phyloP scores from a whole-genome alignment of 805 yeast genomes.

The Candida parachauliodes region DNA sequence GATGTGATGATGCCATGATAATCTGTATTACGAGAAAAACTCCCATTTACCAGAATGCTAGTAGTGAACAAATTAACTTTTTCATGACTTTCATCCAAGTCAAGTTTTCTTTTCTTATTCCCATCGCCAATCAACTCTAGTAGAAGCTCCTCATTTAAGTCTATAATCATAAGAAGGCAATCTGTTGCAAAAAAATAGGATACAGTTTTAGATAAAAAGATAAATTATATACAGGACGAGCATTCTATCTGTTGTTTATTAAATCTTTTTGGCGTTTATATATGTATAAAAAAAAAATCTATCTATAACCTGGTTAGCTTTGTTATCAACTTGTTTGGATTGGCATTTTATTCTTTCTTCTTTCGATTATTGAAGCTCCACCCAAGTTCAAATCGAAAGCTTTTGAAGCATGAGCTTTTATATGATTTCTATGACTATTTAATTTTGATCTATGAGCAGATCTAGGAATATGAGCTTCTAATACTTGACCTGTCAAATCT shows the following conservation, averaged over 20 bases:
- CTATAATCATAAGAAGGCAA: not conserved
- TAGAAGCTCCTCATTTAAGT: not conserved
- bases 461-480: slow-evolving; percentile 8
- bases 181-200: not conserved
- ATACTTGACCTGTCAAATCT: slow-evolving; percentile 7
- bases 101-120: not conserved
- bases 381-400: slow-evolving; percentile 45
- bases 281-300: not conserved
- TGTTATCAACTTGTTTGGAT: slow-evolving; percentile 8
- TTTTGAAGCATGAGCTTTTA: slow-evolving; percentile 13
- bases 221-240: not conserved
- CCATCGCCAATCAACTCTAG: not conserved
- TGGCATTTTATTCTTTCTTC: slow-evolving; percentile 29
- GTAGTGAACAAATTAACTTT: not conserved
- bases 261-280: no score
- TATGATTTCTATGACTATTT: slow-evolving; percentile 3
- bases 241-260: no score
- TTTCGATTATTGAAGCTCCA: slow-evolving; percentile 52
- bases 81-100: not conserved
- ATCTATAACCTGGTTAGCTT: no score
- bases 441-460: slow-evolving; percentile 6
- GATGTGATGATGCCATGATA: not conserved
- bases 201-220: not conserved
- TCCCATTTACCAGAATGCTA: not conserved
- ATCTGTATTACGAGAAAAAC: not conserved